Evolutionary conservation across 1,139 yeast species (phyloP).

Genomic region (Scheffersomyces cryptocercus): DNA sequence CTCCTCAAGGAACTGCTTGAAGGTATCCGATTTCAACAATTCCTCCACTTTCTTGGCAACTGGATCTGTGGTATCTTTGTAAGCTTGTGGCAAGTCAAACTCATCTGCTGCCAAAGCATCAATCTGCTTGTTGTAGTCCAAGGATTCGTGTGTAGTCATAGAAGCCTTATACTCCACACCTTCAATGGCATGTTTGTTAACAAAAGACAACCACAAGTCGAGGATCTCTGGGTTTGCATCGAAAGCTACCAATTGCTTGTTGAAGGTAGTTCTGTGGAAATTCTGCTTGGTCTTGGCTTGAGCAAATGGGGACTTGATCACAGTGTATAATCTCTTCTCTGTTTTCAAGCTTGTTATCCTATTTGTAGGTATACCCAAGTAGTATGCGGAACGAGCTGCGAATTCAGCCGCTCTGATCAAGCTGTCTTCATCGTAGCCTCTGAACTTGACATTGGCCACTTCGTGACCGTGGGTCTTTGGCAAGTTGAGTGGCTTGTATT

Average conservation of each 20-base stretch:
- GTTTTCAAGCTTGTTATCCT: constrained; percentile 60
- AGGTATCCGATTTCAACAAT: constrained; percentile 56
- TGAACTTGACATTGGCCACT: constrained; percentile 69
- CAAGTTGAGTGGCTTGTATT: constrained; percentile 77
- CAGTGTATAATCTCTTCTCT: constrained; percentile 83
- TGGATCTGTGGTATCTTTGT: constrained; percentile 50
- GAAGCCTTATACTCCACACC: constrained; percentile 85
- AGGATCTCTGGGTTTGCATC: constrained; percentile 86
- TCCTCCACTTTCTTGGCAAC: constrained; percentile 74
- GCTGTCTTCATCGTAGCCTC: constrained; percentile 71
- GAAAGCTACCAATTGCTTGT: constrained; percentile 70
- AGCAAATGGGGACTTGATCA: constrained; percentile 89
- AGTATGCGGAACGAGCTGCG: constrained; percentile 86
- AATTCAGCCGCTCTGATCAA: constrained; percentile 81
- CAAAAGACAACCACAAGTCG: constrained; percentile 78
- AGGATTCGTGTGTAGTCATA: constrained; percentile 59
- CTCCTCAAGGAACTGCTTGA: constrained; percentile 37
- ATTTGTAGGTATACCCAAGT: constrained; percentile 77
- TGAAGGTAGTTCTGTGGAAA: constrained; percentile 84
- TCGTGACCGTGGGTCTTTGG: constrained; percentile 69
- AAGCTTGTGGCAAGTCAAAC: constrained; percentile 37
- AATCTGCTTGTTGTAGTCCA: constrained; percentile 39
- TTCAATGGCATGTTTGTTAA: constrained; percentile 73
- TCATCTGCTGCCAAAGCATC: constrained; percentile 28
- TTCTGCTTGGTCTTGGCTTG: constrained; percentile 95